These are phyloP conservation scores for Raphidocelis subcapitata DNA, from an alignment of 139 green algal genomes.

Conservation along the genomic window DNA sequence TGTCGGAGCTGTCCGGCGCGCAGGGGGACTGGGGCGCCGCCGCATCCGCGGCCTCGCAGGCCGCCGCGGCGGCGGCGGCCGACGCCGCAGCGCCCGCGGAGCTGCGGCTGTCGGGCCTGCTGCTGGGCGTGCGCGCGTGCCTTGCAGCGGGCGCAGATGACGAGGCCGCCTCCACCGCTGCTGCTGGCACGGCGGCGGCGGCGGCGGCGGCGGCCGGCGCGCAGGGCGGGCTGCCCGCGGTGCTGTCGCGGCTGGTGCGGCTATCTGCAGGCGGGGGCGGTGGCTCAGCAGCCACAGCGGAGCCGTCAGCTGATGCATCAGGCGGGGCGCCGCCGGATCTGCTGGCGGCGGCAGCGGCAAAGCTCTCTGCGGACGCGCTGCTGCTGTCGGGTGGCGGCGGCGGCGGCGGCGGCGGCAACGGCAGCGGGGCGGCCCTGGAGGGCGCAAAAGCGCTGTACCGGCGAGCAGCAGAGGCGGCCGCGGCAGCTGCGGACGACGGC, in stretches of 20 bases:
- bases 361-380: no score
- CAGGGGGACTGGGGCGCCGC: constrained; percentile 15
- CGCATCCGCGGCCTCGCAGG: not conserved
- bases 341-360: not conserved
- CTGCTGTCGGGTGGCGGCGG: not conserved
- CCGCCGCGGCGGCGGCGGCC: not conserved
- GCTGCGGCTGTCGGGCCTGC: not conserved
- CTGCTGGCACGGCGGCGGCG: not conserved
- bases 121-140: not conserved
- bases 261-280: not conserved
- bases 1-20: constrained; percentile 8
- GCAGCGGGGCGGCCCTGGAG: not conserved
- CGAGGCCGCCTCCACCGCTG: not conserved
- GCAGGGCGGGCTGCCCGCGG: not conserved
- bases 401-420: no score
- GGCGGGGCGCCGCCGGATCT: not conserved
- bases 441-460: not conserved
- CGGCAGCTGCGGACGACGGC: not conserved
- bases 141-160: not conserved
- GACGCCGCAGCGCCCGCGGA: not conserved
- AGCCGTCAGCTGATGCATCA: not conserved
- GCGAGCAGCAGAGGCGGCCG: not conserved
- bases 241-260: not conserved
- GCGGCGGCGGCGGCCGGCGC: not conserved
- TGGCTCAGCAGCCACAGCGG: not conserved